Base-by-base conservation (phyloP, 2,329 filamentous ascomycete genomes). In the Bipolaris cookei region DNA sequence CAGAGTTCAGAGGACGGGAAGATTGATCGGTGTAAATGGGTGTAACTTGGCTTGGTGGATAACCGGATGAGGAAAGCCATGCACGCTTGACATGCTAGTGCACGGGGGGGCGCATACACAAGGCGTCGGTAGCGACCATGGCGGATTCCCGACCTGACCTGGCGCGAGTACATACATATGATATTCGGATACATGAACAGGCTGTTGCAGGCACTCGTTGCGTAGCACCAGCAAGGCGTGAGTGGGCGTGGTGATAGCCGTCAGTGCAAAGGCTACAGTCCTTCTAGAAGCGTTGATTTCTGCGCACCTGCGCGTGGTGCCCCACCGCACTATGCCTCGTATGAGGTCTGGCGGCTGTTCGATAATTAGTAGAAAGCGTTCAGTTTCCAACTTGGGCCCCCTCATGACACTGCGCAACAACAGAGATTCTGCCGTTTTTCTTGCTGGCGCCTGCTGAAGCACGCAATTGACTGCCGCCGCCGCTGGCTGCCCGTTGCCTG, bases 211-310 rank as follows among this genome's bases (percentile, higher is more conserved):
- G 28, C 28, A 11, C 2, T 30, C 28, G 28, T 13, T 30, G 28
- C 28, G 50, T 18, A 32, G 25, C 16, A 28, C n/a, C 16, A 44
- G n/a, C 14, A 14, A 32, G n/a, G 16, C 20, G 35, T 23, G 41
- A 32, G 38, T 28, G 42, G 48, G 48, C 39, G 53, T 59, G 34
- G 23, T 52, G 38, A 28, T 32, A 41, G 16, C 41, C 49, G 28
- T 11, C 18, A 20, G 39, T n/a, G 16, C 41, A 34, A 23, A 38
- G 48, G 14, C 39, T 28, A 38, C 28, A 37, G 35, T 39, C 28
- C 54, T 61, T 61, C 58, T 58, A 50, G 58, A 61, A 54, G 50
- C 47, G 58, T 52, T 43, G 51, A 52, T 58, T 56, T 37, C 47
- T 54, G 54, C 51, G 34, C 41, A 41, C 21, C 35, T 54, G 39